Evolutionary conservation across 192 early-diverging fungal species (phyloP), one percentile per base, ranked within the genome.

Genomic region (Jimgerdemannia lactiflua): DNA sequence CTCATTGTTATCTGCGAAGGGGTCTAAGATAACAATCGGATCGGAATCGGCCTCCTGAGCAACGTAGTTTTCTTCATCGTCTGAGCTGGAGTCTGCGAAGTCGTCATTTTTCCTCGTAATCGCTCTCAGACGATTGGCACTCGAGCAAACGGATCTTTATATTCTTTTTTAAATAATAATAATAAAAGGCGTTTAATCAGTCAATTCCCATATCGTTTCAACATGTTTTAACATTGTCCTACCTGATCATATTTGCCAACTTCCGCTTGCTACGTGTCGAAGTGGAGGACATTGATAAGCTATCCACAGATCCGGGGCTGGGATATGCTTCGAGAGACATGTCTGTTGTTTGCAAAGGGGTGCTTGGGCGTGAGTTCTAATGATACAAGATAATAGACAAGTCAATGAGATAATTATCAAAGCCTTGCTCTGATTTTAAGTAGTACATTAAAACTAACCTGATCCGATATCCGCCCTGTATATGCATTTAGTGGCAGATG

Each of bases 71-170:
- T 59, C 49, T 10, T 59, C 14, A 59, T 59, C 49, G 49, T 59
- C 49, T 59, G 49, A 59, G 49, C 11, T 67, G n/a, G n/a, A n/a
- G 39, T 39, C 39, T 17, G 67, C 40, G 3, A 43, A 6, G 43
- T 59, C 0, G 65, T 67, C 59, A 73, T 73, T 63, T n/a, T 42
- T 67, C 72, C 54, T 73, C 72, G 64, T 29, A 39, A 44, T 73
- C 72, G 64, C 72, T 49, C 65, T 73, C 72, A 64, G 49, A 59
- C 49, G 72, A 19, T 73, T 73, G 72, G 67, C 43, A 29, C 65
- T 40, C 72, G 42, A 63, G n/a, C 64, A 73, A 66, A 65, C 44
- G 72, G 10, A 64, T 73, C 72, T 64, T 73, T 42, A 73, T 64
- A 73, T 73, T 73, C 72, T 73, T 17, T 49, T 42, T 20, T 43